phyloP scores from a whole-genome alignment of 2,329 filamentous ascomycete species.

The Curvularia sp. region DNA sequence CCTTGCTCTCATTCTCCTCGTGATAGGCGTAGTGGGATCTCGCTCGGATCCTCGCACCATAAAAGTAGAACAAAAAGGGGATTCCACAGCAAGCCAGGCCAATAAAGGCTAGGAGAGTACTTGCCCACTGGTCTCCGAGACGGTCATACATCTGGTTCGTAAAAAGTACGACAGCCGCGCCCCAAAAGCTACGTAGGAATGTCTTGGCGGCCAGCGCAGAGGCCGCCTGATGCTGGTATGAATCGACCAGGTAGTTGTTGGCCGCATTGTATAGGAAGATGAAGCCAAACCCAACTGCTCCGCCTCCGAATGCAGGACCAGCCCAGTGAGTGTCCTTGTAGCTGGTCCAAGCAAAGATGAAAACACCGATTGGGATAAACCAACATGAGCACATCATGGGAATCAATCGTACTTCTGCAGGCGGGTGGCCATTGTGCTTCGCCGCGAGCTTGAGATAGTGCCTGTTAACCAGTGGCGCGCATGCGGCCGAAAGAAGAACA shows the following conservation, averaged over 20 bases:
- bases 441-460: conserved; percentile 73
- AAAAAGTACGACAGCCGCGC: conserved; percentile 77
- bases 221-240: conserved; percentile 76
- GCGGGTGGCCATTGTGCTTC: conserved; percentile 73
- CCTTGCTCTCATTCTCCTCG: conserved; percentile 59
- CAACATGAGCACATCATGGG: conserved; percentile 68
- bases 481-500: conserved; percentile 70
- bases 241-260: conserved; percentile 64
- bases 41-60: conserved; percentile 72
- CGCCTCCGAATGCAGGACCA: conserved; percentile 73
- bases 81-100: conserved; percentile 80
- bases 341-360: conserved; percentile 74
- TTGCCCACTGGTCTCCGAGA: conserved; percentile 78
- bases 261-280: conserved; percentile 81
- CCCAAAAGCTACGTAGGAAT: conserved; percentile 80
- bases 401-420: conserved; percentile 78
- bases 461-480: conserved; percentile 76
- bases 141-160: conserved; percentile 75
- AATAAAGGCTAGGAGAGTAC: conserved; percentile 74
- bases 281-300: conserved; percentile 75
- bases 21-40: conserved; percentile 76
- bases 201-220: conserved; percentile 84
- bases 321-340: conserved; percentile 71
- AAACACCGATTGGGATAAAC: conserved; percentile 70
- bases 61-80: conserved; percentile 82